phyloP scores from a whole-genome alignment of 2,329 filamentous ascomycete genomes.

The Paraphoma sp. region DNA sequence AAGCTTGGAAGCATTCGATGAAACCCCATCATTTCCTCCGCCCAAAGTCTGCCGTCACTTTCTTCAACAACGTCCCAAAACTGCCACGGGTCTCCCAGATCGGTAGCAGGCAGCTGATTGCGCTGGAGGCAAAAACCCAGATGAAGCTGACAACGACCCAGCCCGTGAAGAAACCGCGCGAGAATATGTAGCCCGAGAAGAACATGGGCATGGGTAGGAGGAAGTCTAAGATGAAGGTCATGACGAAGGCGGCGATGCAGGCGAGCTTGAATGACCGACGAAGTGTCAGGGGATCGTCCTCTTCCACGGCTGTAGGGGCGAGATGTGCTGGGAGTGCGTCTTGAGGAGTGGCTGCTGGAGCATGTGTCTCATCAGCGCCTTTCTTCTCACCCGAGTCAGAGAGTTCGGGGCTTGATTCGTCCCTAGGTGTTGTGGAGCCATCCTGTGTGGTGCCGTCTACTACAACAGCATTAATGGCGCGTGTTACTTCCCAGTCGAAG shows the following conservation, averaged over 20 bases:
- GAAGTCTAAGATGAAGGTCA: constrained; percentile 51
- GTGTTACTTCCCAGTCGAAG: constrained; percentile 50
- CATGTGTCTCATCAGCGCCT: background rate
- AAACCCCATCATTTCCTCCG: background rate
- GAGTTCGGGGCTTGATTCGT: constrained; percentile 8
- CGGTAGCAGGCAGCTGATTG: constrained; percentile 51
- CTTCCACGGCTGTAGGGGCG: constrained; percentile 18
- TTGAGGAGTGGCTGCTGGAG: constrained; percentile 3
- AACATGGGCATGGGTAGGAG: constrained; percentile 53
- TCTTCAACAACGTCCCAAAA: constrained; percentile 23
- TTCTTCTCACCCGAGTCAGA: constrained; percentile 19
- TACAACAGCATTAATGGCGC: constrained; percentile 44
- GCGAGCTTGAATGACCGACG: constrained; percentile 47
- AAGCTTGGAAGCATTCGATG: background rate
- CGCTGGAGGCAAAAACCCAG: constrained; percentile 51
- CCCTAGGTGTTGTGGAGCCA: constrained; percentile 4
- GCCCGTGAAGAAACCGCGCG: constrained; percentile 49
- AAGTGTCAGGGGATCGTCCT: constrained; percentile 41
- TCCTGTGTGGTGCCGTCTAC: constrained; percentile 16
- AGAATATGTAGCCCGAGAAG: constrained; percentile 51
- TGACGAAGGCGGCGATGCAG: constrained; percentile 43
- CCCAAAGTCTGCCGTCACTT: constrained; percentile 15
- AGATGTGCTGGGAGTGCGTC: constrained; percentile 23
- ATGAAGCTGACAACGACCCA: constrained; percentile 52
- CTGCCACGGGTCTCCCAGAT: constrained; percentile 51